Conservation (phyloP, 2,329 filamentous ascomycete genomes). For the Coniochaeta ligniaria region DNA sequence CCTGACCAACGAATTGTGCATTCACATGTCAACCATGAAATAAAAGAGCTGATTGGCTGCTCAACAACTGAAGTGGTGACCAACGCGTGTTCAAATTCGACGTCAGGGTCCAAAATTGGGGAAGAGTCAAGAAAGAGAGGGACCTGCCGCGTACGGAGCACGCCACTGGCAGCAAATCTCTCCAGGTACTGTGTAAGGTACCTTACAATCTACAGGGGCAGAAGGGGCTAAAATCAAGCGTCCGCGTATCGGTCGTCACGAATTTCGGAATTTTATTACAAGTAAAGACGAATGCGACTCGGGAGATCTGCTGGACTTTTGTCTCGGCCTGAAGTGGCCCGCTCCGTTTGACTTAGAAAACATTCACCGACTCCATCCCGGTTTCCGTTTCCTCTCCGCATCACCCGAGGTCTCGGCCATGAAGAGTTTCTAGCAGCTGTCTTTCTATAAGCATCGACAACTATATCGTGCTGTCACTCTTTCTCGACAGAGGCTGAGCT, state of each 20-base stretch:
- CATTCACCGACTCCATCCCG: neutral
- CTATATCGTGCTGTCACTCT: neutral
- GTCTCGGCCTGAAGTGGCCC: neutral
- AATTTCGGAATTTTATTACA: too few relatives aligned
- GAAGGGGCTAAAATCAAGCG: neutral
- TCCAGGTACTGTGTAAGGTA: too few relatives aligned
- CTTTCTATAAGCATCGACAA: neutral
- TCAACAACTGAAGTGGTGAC: neutral
- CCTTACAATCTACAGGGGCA: too few relatives aligned
- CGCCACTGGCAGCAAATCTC: too few relatives aligned
- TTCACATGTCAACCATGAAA: neutral
- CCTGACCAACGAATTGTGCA: neutral
- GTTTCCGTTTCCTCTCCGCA: neutral
- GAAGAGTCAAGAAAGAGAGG: too few relatives aligned
- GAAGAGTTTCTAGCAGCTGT: neutral
- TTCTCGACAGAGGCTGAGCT: neutral
- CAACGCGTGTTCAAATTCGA: neutral
- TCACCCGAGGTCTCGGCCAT: neutral
- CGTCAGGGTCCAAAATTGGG: neutral
- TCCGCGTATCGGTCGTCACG: too few relatives aligned
- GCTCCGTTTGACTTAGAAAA: neutral
- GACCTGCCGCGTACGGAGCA: too few relatives aligned
- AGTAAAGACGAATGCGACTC: neutral
- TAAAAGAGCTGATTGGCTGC: neutral
- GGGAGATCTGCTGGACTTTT: neutral